Conservation (phyloP, 2,329 filamentous ascomycete species). For the Trichoderma aggressivum region DNA sequence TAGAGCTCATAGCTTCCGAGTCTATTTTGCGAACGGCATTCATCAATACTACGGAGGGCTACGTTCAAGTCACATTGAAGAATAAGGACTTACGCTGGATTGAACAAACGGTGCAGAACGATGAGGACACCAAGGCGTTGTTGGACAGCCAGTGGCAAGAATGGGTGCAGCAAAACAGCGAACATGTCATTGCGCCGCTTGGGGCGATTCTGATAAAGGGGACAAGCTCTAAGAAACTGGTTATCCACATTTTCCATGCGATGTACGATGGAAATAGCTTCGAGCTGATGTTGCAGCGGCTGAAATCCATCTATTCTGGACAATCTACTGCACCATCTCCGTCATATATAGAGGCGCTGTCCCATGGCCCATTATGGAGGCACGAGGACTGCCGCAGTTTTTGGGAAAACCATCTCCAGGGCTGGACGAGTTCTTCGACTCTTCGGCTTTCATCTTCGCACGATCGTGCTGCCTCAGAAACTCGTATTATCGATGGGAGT, state of each 20-base stretch:
- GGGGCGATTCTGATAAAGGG: constrained; percentile 44
- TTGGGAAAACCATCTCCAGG: constrained; percentile 60
- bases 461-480: constrained; percentile 14
- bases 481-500: constrained; percentile 35
- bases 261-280: constrained; percentile 85
- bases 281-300: constrained; percentile 58
- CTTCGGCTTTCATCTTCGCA: constrained; percentile 14
- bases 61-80: constrained; percentile 66
- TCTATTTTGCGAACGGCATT: constrained; percentile 73
- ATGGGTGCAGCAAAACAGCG: constrained; percentile 55
- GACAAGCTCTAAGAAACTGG: constrained; percentile 39
- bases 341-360: constrained; percentile 63
- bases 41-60: constrained; percentile 68
- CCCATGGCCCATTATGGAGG: constrained; percentile 63
- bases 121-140: constrained; percentile 31
- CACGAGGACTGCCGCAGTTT: constrained; percentile 50
- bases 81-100: constrained; percentile 43
- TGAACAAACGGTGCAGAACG: constrained; percentile 29
- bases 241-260: constrained; percentile 75
- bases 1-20: constrained; percentile 45
- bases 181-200: constrained; percentile 49
- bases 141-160: constrained; percentile 36
- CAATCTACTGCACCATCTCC: constrained; percentile 38
- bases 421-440: constrained; percentile 26
- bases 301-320: constrained; percentile 36